A percentile compares a stretch with the other conserved stretches of the same genome.
Conservation (phyloP, 148 eudicot species). For the Chenopodium quinoa region DNA sequence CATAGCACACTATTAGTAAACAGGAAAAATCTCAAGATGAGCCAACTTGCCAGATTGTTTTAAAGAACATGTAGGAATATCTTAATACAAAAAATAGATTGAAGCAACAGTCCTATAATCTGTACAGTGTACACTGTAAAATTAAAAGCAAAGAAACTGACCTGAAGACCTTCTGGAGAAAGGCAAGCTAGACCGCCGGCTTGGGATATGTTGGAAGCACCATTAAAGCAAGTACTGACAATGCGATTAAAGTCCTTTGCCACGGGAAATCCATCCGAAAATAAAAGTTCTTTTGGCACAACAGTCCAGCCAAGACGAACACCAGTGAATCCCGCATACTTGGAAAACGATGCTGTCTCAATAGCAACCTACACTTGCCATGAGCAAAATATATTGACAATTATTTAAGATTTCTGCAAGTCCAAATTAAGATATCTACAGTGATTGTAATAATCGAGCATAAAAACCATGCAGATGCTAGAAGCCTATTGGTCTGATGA, state of each 20-base stretch:
- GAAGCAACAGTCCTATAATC: not conserved
- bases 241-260: conserved; percentile 91
- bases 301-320: conserved; percentile 97
- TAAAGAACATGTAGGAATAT: not conserved
- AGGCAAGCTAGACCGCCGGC: conserved; percentile 89
- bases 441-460: too few relatives aligned
- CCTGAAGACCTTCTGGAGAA: conserved; percentile 79
- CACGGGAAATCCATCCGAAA: conserved; percentile 83
- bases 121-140: not conserved
- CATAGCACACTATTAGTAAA: not conserved
- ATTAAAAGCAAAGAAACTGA: conserved; percentile 25
- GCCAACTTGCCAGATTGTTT: not conserved
- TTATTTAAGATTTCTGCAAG: not conserved
- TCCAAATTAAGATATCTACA: not conserved
- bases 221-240: conserved; percentile 84
- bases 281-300: conserved; percentile 68
- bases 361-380: conserved; percentile 62
- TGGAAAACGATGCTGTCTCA: conserved; percentile 88
- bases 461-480: not conserved
- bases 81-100: not conserved
- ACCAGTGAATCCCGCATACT: conserved; percentile 95
- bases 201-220: conserved; percentile 93
- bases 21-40: not conserved
- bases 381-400: not conserved
- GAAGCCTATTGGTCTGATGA: not conserved